These are phyloP conservation scores for Psilocybe tampanensis DNA, from an alignment of 768 basidiomycete genomes.

Conservation along the genomic window DNA sequence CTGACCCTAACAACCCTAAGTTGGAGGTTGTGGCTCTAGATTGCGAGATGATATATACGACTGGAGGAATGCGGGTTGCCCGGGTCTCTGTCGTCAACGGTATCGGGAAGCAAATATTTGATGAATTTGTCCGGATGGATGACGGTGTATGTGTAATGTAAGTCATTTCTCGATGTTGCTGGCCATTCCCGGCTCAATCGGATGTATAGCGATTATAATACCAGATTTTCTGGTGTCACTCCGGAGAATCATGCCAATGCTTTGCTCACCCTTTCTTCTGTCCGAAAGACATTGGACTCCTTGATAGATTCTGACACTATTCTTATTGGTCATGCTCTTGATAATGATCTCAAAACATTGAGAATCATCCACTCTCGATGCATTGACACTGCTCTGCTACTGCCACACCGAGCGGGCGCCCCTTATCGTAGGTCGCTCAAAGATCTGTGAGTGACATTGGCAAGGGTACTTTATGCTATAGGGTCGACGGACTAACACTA, in stretches of 20 bases:
- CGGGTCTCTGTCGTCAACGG: conserved; percentile 89
- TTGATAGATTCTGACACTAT: conserved; percentile 82
- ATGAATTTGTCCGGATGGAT: conserved; percentile 82
- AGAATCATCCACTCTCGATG: conserved; percentile 84
- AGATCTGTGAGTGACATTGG: conserved; percentile 60
- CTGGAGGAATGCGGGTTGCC: conserved; percentile 89
- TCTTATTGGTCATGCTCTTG: conserved; percentile 87
- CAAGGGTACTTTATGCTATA: conserved; percentile 12
- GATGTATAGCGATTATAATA: conserved; percentile 78
- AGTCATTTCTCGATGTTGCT: conserved; percentile 23
- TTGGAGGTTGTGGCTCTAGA: conserved; percentile 88
- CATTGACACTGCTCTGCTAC: conserved; percentile 86
- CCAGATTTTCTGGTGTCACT: conserved; percentile 86
- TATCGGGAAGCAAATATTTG: conserved; percentile 72
- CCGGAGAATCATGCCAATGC: conserved; percentile 62
- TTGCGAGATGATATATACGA: conserved; percentile 97
- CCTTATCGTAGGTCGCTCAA: conserved; percentile 84
- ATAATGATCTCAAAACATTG: conserved; percentile 92
- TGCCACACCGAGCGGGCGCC: conserved; percentile 72
- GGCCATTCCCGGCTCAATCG: neutral
- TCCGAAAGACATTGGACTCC: conserved; percentile 67
- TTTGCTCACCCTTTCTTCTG: conserved; percentile 60
- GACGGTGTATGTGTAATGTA: conserved; percentile 79
- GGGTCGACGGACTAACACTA: conserved; percentile 13
- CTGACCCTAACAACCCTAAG: conserved; percentile 29